phyloP scores from a whole-genome alignment of 2,329 filamentous ascomycete genomes.

The Talaromyces islandicus region DNA sequence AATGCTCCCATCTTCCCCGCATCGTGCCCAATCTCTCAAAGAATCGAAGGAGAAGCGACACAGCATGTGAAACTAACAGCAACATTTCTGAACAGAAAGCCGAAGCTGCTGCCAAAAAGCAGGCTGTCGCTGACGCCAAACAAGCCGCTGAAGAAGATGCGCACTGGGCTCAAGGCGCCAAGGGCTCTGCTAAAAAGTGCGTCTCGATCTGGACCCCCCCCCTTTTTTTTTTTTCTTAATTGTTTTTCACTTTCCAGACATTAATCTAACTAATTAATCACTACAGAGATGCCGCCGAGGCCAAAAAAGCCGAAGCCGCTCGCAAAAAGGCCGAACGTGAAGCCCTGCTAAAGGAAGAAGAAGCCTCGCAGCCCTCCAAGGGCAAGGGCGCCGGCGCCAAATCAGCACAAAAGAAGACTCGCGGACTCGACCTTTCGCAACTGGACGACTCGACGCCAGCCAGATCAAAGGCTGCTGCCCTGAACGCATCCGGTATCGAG shows the following conservation, averaged over 20 bases:
- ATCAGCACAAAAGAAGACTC: conserved; percentile 48
- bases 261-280: conserved; percentile 1
- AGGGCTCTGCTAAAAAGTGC: conserved; percentile 77
- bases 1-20: conserved; percentile 14
- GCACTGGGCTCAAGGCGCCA: conserved; percentile 81
- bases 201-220: conserved; percentile 27
- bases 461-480: conserved; percentile 47
- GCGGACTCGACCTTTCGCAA: conserved; percentile 68
- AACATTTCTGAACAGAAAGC: conserved; percentile 62
- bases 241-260: neutral
- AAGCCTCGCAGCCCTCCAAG: conserved; percentile 56
- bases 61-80: conserved; percentile 10
- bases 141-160: conserved; percentile 62
- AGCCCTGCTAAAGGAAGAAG: conserved; percentile 75
- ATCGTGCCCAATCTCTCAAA: neutral
- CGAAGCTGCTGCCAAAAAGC: conserved; percentile 75
- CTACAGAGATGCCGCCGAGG: conserved; percentile 73
- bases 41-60: neutral
- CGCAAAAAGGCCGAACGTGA: conserved; percentile 91
- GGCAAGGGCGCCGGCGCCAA: conserved; percentile 55
- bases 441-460: conserved; percentile 56
- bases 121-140: conserved; percentile 63
- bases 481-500: conserved; percentile 85
- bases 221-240: neutral
- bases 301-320: conserved; percentile 74